These are phyloP conservation scores for Aspergillus funiculosus DNA, from an alignment of 495 filamentous ascomycete species.

Conservation along the genomic window DNA sequence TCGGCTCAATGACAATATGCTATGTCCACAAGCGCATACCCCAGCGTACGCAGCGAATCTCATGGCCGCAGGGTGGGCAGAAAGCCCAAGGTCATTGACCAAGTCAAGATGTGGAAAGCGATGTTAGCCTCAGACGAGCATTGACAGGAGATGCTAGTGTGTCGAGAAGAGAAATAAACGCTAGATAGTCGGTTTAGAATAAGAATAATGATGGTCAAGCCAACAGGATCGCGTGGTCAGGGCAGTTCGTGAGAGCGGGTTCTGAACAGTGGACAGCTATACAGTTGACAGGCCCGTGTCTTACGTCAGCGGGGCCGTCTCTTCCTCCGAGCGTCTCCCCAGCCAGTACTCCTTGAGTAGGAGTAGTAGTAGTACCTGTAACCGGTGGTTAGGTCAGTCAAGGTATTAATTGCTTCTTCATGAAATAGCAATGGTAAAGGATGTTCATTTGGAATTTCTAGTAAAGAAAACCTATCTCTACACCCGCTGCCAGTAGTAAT, in stretches of 20 bases:
- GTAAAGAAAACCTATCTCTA: too few species aligned
- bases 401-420: too few species aligned
- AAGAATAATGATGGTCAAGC: background rate
- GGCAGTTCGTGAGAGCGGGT: constrained; percentile 7
- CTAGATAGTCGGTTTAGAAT: too few species aligned
- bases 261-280: constrained; percentile 40
- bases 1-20: background rate
- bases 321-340: too few species aligned
- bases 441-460: too few species aligned
- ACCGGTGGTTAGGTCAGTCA: too few species aligned
- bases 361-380: background rate
- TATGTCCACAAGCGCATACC: constrained; percentile 30
- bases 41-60: constrained; percentile 50
- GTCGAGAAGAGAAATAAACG: constrained; percentile 1
- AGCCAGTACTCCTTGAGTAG: background rate
- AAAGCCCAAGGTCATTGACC: constrained; percentile 31
- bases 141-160: constrained; percentile 21
- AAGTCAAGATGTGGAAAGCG: constrained; percentile 15
- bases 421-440: too few species aligned
- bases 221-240: constrained; percentile 13
- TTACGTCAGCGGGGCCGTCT: constrained; percentile 36
- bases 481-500: too few species aligned
- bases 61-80: constrained; percentile 33
- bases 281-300: constrained; percentile 24
- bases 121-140: constrained; percentile 15